Percentiles rank a stretch among this genome's conserved stretches.
phyloP scores from a whole-genome alignment of 768 basidiomycete genomes.

The Russula sp. region DNA sequence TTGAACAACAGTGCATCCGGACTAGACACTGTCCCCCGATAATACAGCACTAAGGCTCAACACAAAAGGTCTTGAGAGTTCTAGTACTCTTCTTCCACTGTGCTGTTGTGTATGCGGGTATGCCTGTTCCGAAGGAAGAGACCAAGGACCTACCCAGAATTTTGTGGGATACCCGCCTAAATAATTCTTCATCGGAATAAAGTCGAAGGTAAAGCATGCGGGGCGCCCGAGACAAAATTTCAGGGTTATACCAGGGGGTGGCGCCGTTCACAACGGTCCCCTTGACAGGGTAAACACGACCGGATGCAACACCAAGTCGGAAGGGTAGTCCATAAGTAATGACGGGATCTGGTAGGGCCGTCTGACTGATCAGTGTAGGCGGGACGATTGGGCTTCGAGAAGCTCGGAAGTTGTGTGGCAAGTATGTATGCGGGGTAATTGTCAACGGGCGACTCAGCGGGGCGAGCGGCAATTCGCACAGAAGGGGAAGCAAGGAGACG shows the following conservation, averaged over 20 bases:
- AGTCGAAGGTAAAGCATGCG: too few species aligned
- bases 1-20: not conserved
- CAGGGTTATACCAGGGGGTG: not conserved
- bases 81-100: not conserved
- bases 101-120: not conserved
- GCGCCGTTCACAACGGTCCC: not conserved
- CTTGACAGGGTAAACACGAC: not conserved
- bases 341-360: conserved; percentile 4
- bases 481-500: conserved; percentile 5
- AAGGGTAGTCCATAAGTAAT: not conserved
- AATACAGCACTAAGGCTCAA: not conserved
- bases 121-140: not conserved
- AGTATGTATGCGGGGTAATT: conserved; percentile 16
- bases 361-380: conserved; percentile 13
- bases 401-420: conserved; percentile 18
- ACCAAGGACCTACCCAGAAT: not conserved
- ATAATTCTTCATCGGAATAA: too few species aligned
- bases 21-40: not conserved
- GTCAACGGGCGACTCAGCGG: conserved; percentile 2
- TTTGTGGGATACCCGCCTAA: too few species aligned
- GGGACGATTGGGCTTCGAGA: conserved; percentile 15
- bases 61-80: not conserved
- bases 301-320: conserved; percentile 8
- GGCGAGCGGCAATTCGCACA: conserved; percentile 9
- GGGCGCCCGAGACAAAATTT: not conserved